phyloP scores from a whole-genome alignment of 371 early-diverging fungal species.

The Thermomucor indicae-seudaticae region DNA sequence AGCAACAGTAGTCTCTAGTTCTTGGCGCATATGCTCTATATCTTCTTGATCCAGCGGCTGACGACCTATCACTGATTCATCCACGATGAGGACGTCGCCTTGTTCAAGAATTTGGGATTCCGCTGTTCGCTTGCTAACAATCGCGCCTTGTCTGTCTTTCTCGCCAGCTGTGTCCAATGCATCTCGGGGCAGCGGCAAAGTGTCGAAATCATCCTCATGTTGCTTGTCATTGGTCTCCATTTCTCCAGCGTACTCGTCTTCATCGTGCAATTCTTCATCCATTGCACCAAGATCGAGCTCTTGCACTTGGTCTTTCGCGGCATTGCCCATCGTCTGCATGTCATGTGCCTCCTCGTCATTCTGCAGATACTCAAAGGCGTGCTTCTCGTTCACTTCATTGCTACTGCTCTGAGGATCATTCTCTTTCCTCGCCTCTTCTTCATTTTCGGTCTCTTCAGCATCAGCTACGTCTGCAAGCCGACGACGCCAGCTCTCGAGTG shows the following conservation, averaged over 20 bases:
- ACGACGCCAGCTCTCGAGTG: slow-evolving; percentile 86
- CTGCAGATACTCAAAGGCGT: slow-evolving; percentile 72
- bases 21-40: slow-evolving; percentile 57
- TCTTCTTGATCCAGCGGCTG: slow-evolving; percentile 60
- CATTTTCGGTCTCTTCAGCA: slow-evolving; percentile 44
- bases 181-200: slow-evolving; percentile 38
- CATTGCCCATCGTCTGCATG: slow-evolving; percentile 74
- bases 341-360: slow-evolving; percentile 75
- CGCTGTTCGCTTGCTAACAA: slow-evolving; percentile 31
- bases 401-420: slow-evolving; percentile 40
- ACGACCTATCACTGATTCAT: slow-evolving; percentile 45
- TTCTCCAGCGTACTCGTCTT: slow-evolving; percentile 50
- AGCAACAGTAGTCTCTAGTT: slow-evolving; percentile 50
- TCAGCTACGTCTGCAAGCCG: slow-evolving; percentile 66
- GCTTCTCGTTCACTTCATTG: slow-evolving; percentile 52
- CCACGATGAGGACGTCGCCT: slow-evolving; percentile 30
- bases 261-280: slow-evolving; percentile 51
- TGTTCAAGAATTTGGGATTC: slow-evolving; percentile 24
- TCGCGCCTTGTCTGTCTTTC: slow-evolving; percentile 20
- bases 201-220: slow-evolving; percentile 16
- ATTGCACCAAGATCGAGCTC: slow-evolving; percentile 53
- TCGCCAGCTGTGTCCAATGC: slow-evolving; percentile 26
- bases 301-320: slow-evolving; percentile 71
- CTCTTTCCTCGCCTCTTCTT: slow-evolving; percentile 42
- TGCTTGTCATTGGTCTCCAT: slow-evolving; percentile 52